Evolutionary conservation across 2,329 filamentous ascomycete species (phyloP).

Genomic region (Microsporum ferrugineum): DNA sequence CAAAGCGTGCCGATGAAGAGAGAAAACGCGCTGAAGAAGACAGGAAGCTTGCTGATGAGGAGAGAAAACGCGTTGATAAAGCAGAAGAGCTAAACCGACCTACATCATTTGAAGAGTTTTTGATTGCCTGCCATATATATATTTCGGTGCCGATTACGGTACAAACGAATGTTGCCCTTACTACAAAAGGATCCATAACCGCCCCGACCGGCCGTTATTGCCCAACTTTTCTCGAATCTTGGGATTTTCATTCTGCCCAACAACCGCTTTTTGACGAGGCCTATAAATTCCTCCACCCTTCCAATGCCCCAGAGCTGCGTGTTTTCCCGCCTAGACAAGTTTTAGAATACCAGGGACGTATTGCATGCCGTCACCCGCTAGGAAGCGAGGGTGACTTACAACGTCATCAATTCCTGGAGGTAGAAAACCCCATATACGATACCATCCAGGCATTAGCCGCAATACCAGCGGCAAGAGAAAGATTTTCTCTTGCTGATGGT

Average conservation of each 20-base stretch:
- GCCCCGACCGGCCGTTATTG: constrained; percentile 4
- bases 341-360: neutral
- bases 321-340: constrained; percentile 1
- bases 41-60: neutral
- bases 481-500: constrained; percentile 1
- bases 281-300: constrained; percentile 1
- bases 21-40: neutral
- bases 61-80: neutral
- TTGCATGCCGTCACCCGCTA: neutral
- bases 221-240: constrained; percentile 3
- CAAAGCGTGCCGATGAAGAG: neutral
- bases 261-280: constrained; percentile 1
- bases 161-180: neutral
- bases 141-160: constrained; percentile 3
- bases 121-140: constrained; percentile 5
- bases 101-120: constrained; percentile 6
- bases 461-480: neutral
- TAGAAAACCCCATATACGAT: constrained; percentile 4
- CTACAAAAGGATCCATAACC: constrained; percentile 4
- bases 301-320: neutral
- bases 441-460: neutral
- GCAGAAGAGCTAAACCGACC: neutral
- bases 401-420: constrained; percentile 1
- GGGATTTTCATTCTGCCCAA: constrained; percentile 1
- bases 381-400: constrained; percentile 6